Conservation (phyloP, 208 protist genomes). For the Leishmania arabica region DNA sequence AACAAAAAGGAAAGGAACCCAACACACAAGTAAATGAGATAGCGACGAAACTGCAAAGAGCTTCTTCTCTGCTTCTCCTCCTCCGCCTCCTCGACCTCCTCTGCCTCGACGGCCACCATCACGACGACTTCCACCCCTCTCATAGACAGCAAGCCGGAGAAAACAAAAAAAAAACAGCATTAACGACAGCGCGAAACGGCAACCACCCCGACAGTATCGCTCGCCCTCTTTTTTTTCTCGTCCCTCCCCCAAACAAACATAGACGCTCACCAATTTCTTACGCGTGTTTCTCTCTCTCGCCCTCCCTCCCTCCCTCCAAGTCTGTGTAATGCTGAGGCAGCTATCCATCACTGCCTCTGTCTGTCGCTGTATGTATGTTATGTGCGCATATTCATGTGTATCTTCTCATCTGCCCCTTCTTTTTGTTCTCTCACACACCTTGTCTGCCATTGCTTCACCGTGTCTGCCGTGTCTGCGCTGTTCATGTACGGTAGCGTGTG, state of each 20-base stretch:
- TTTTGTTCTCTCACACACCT: neutral
- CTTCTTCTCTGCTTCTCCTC: neutral
- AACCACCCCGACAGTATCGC: neutral
- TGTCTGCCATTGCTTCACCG: neutral
- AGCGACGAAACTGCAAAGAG: neutral
- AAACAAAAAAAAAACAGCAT: neutral
- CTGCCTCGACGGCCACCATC: neutral
- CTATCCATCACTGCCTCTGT: neutral
- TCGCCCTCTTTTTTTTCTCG: neutral
- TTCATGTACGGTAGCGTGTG: neutral
- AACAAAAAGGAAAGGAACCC: neutral
- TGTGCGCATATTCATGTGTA: slow-evolving; percentile 1
- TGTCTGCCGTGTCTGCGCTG: neutral
- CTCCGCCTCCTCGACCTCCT: neutral
- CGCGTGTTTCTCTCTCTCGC: neutral
- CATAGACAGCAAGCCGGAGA: neutral
- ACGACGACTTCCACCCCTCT: neutral
- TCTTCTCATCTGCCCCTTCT: neutral
- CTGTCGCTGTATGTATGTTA: neutral
- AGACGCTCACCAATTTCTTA: neutral
- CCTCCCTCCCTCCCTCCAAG: neutral
- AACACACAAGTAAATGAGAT: neutral
- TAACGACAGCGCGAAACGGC: neutral
- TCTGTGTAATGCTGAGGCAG: neutral
- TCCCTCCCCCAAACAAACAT: neutral